phyloP scores from a whole-genome alignment of 164 flowering plant genomes.

The Tinospora cordifolia region DNA sequence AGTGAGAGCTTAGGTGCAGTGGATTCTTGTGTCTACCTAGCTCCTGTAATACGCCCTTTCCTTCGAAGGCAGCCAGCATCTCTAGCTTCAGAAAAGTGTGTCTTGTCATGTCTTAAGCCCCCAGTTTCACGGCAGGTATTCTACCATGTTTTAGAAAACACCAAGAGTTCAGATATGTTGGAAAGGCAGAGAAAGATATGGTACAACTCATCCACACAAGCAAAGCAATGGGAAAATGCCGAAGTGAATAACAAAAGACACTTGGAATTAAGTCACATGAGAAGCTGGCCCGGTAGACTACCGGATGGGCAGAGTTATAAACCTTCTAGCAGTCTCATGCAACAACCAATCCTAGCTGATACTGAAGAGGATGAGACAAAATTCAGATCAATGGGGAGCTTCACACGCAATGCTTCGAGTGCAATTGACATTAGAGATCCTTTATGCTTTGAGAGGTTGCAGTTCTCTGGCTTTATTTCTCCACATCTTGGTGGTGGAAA shows the following conservation, averaged over 20 bases:
- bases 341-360: constrained; percentile 28
- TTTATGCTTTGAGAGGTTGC: constrained; percentile 59
- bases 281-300: constrained; percentile 44
- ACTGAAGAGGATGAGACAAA: constrained; percentile 37
- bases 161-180: constrained; percentile 86
- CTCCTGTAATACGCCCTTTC: constrained; percentile 76
- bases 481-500: constrained; percentile 57
- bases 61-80: constrained; percentile 85
- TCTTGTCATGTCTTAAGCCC: constrained; percentile 77
- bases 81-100: constrained; percentile 65
- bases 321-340: constrained; percentile 17
- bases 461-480: constrained; percentile 73
- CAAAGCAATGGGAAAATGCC: constrained; percentile 41
- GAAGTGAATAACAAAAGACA: constrained; percentile 37
- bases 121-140: constrained; percentile 68
- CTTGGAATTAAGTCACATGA: constrained; percentile 40
- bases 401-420: constrained; percentile 31
- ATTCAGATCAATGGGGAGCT: constrained; percentile 43
- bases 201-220: constrained; percentile 62
- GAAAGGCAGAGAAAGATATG: constrained; percentile 97
- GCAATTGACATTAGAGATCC: constrained; percentile 45
- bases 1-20: constrained; percentile 86
- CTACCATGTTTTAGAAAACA: constrained; percentile 64
- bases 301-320: constrained; percentile 31
- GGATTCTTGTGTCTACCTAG: constrained; percentile 86